phyloP scores from a whole-genome alignment of 768 basidiomycete genomes.

The Megacollybia marginata region DNA sequence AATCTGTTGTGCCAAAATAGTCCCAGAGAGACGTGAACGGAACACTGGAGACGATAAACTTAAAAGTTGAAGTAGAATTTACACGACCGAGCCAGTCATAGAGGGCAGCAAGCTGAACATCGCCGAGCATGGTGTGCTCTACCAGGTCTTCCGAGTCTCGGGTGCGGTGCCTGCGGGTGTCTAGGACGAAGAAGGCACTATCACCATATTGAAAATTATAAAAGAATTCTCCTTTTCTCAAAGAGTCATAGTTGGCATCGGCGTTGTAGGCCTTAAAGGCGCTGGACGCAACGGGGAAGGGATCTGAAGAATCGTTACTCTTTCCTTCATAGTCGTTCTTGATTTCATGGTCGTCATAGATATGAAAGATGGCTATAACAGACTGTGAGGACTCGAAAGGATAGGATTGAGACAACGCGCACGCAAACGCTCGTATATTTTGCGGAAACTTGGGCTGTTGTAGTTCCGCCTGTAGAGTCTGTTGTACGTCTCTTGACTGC shows the following conservation, averaged over 20 bases:
- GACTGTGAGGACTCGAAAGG: background rate
- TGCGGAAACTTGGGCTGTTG: slow-evolving; percentile 55
- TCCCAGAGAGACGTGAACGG: slow-evolving; percentile 73
- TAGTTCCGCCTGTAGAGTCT: slow-evolving; percentile 65
- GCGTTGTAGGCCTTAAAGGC: slow-evolving; percentile 62
- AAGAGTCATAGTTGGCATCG: slow-evolving; percentile 52
- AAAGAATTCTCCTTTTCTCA: slow-evolving; percentile 37
- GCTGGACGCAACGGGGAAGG: slow-evolving; percentile 49
- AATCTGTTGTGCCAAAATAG: slow-evolving; percentile 52
- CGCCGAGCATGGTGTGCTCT: slow-evolving; percentile 62
- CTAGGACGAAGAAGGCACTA: slow-evolving; percentile 71
- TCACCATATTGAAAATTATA: slow-evolving; percentile 63
- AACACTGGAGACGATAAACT: slow-evolving; percentile 69
- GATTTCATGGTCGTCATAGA: slow-evolving; percentile 75
- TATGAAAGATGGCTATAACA: slow-evolving; percentile 50
- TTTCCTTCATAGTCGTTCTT: slow-evolving; percentile 61
- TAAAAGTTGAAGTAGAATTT: slow-evolving; percentile 67
- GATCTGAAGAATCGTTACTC: slow-evolving; percentile 41
- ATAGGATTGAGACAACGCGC: slow-evolving; percentile 18
- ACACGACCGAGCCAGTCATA: slow-evolving; percentile 61
- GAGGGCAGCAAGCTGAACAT: slow-evolving; percentile 51
- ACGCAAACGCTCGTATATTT: slow-evolving; percentile 66
- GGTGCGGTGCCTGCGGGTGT: slow-evolving; percentile 57
- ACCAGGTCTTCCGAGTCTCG: slow-evolving; percentile 27
- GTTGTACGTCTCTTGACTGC: slow-evolving; percentile 48